Percentiles rank a stretch among this genome's conserved stretches.
These are phyloP conservation scores for Breviolum minutum DNA, from an alignment of 73 alveolate genomes.

Conservation along the genomic window DNA sequence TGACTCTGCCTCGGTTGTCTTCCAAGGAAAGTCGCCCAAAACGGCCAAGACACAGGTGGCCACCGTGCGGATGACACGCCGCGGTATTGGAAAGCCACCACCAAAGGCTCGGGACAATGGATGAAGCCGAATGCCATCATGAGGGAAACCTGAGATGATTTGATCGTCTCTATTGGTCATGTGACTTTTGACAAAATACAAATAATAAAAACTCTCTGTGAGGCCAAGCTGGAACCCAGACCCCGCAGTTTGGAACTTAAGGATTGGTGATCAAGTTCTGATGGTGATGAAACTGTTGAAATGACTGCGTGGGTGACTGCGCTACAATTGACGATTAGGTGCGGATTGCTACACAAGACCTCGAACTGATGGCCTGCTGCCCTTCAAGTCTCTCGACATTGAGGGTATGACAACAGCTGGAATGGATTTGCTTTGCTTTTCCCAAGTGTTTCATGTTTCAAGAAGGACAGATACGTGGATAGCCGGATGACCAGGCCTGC, in stretches of 20 bases:
- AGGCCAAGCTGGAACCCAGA: slow-evolving; percentile 78
- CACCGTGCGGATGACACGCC: slow-evolving; percentile 35
- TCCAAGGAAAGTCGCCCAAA: neutral
- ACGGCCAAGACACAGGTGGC: slow-evolving; percentile 34
- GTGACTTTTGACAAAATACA: neutral
- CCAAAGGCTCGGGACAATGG: slow-evolving; percentile 25
- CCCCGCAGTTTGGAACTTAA: neutral
- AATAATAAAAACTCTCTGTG: neutral
- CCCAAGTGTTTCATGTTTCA: neutral
- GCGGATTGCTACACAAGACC: slow-evolving; percentile 83
- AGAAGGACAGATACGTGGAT: neutral
- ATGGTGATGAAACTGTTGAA: no score
- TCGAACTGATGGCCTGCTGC: slow-evolving; percentile 38
- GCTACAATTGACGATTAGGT: neutral
- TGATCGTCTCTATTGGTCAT: neutral
- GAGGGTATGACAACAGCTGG: neutral
- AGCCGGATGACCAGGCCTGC: neutral
- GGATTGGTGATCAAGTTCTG: neutral
- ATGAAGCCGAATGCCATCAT: neutral
- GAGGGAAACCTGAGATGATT: neutral
- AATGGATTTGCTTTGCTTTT: neutral
- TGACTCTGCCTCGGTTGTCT: neutral
- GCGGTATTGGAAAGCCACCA: slow-evolving; percentile 71
- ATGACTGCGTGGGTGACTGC: neutral
- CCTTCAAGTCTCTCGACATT: slow-evolving; percentile 28